Conservation (phyloP, 2,329 filamentous ascomycete genomes). For the Ustulina deusta region DNA sequence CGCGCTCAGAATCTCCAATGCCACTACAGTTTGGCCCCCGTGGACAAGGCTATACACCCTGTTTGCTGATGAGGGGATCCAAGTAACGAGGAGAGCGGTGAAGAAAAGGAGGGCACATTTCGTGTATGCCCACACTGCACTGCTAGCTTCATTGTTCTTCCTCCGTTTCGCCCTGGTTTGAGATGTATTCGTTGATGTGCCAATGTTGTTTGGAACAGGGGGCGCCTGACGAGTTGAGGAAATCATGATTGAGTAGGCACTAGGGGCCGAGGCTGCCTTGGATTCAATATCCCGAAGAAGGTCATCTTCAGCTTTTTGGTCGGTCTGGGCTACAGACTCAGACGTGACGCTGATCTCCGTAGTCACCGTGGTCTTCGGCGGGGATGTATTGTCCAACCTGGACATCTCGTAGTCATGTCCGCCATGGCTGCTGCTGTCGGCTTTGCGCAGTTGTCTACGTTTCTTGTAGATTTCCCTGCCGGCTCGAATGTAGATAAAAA, state of each 20-base stretch:
- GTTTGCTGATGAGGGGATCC: constrained; percentile 83
- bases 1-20: constrained; percentile 76
- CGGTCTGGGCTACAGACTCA: constrained; percentile 56
- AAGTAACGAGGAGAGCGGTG: constrained; percentile 76
- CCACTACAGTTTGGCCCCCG: constrained; percentile 62
- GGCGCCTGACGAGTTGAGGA: constrained; percentile 52
- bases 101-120: constrained; percentile 80
- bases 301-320: constrained; percentile 51
- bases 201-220: constrained; percentile 40
- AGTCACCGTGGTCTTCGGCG: constrained; percentile 70
- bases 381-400: constrained; percentile 59
- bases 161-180: constrained; percentile 42
- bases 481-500: constrained; percentile 74
- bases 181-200: constrained; percentile 29
- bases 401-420: constrained; percentile 57
- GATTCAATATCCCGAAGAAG: constrained; percentile 49
- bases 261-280: constrained; percentile 35
- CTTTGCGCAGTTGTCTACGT: constrained; percentile 69
- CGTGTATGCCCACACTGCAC: constrained; percentile 75
- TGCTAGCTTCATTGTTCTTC: constrained; percentile 65
- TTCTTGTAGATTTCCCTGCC: constrained; percentile 76
- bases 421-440: constrained; percentile 57
- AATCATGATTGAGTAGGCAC: constrained; percentile 64
- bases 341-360: constrained; percentile 74
- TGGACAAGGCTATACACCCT: constrained; percentile 77